Evolutionary conservation across 2,329 filamentous ascomycete species (phyloP), one percentile per base, ranked within the genome.

Genomic region (Gremmenia infestans): DNA sequence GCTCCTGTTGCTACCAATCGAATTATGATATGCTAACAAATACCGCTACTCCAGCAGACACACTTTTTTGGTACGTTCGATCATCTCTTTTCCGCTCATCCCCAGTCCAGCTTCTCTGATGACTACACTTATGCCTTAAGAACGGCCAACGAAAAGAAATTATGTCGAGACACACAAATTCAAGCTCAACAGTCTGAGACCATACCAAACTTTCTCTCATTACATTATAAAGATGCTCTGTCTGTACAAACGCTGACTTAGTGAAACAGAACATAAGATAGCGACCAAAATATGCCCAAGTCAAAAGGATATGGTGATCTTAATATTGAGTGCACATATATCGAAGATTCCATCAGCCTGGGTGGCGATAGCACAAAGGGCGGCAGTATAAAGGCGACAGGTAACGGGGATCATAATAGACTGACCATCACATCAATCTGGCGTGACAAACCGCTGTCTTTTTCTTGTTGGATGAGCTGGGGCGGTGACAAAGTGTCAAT

Each of bases 171-270:
- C 64, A 68, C 63, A 65, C 63, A 74, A n/a, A n/a, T 79, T 82
- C 81, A 83, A 83, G 80, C 80, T 83, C 79, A 82, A 82, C 78
- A 82, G 78, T 84, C 80, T 84, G 81, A 83, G 53, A 52, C 39
- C 48, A 35, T 48, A 39, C 36, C 40, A 51, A 43, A 23, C 22
- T 40, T 11, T 50, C 19, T 19, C 28, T 7, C 46, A 32, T 17
- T 19, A n/a, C 39, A n/a, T 17, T 9, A n/a, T 42, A 11, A 11
- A 32, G 28, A 32, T 32, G 9, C 28, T 32, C 28, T 32, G 9
- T 32, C 28, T 32, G 28, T 32, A 32, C 9, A 32, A 32, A 32
- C 9, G 28, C 28, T 32, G 9, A 32, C 9, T 32, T 2, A 3
- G 28, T 32, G 3, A 4, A 11, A 32, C 2, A 32, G 28, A 32